Evolutionary conservation across 2,329 filamentous ascomycete species (phyloP).

Genomic region (Cryphonectria naterciae): DNA sequence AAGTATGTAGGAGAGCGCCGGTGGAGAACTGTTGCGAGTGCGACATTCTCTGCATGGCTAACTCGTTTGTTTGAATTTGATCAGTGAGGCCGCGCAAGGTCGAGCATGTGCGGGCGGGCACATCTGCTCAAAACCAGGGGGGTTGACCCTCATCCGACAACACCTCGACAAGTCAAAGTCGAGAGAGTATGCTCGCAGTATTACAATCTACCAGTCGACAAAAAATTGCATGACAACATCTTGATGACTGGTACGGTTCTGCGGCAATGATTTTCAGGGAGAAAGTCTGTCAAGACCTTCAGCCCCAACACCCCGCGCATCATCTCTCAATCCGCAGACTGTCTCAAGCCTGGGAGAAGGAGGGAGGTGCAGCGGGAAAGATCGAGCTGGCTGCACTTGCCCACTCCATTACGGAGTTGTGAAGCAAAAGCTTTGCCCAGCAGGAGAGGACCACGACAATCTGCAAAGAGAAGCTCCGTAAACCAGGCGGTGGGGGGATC

Average conservation of each 20-base stretch:
- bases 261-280: slow-evolving; percentile 77
- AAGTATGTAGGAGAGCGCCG: slow-evolving; percentile 73
- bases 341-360: slow-evolving; percentile 50
- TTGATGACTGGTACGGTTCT: slow-evolving; percentile 33
- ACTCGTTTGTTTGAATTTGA: slow-evolving; percentile 82
- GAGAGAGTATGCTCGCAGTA: slow-evolving; percentile 53
- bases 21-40: slow-evolving; percentile 91
- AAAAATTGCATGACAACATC: neutral
- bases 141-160: slow-evolving; percentile 74
- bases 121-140: slow-evolving; percentile 20
- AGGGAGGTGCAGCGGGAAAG: slow-evolving; percentile 67
- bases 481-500: slow-evolving; percentile 47
- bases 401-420: slow-evolving; percentile 32
- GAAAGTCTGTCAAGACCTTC: slow-evolving; percentile 66
- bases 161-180: slow-evolving; percentile 58
- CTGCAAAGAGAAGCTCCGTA: slow-evolving; percentile 57
- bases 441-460: slow-evolving; percentile 83
- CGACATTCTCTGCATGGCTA: slow-evolving; percentile 89
- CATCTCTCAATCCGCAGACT: slow-evolving; percentile 62
- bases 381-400: slow-evolving; percentile 75
- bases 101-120: slow-evolving; percentile 28
- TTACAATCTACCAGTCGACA: slow-evolving; percentile 12
- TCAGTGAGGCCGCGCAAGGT: slow-evolving; percentile 64
- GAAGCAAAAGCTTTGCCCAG: slow-evolving; percentile 58
- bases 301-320: slow-evolving; percentile 76